Conservation (phyloP, 1,284 basidiomycete genomes). For the Ustilago tritici region DNA sequence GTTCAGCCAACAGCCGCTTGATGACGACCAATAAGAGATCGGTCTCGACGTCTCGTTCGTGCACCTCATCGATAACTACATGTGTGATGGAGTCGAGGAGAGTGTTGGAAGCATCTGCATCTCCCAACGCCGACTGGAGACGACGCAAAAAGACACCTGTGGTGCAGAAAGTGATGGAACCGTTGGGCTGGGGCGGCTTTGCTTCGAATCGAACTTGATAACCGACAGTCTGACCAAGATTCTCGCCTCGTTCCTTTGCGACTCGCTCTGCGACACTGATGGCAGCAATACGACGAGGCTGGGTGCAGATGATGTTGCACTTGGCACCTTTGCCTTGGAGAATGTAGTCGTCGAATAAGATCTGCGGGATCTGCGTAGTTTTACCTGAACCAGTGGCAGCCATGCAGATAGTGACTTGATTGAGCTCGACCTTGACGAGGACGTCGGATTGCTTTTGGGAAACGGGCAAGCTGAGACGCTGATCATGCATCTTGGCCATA, state of each 20-base stretch:
- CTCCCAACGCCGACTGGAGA: slow-evolving; percentile 81
- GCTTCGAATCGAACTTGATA: slow-evolving; percentile 94
- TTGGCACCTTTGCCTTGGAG: slow-evolving; percentile 81
- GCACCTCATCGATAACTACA: slow-evolving; percentile 93
- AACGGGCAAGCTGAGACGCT: slow-evolving; percentile 80
- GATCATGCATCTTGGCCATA: slow-evolving; percentile 78
- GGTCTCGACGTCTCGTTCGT: slow-evolving; percentile 94
- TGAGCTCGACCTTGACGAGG: slow-evolving; percentile 77
- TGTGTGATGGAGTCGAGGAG: slow-evolving; percentile 87
- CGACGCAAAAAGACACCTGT: slow-evolving; percentile 90
- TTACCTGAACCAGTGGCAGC: slow-evolving; percentile 96
- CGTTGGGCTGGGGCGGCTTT: slow-evolving; percentile 83
- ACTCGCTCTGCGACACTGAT: slow-evolving; percentile 93
- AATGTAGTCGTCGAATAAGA: slow-evolving; percentile 88
- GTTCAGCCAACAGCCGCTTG: slow-evolving; percentile 83
- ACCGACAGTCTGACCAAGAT: slow-evolving; percentile 80
- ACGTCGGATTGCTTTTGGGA: slow-evolving; percentile 62
- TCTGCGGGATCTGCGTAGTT: slow-evolving; percentile 93
- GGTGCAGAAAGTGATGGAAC: slow-evolving; percentile 90
- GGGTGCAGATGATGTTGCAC: slow-evolving; percentile 94
- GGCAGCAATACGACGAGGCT: slow-evolving; percentile 90
- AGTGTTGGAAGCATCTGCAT: slow-evolving; percentile 48
- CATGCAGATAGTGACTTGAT: slow-evolving; percentile 93
- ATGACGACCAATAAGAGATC: slow-evolving; percentile 91
- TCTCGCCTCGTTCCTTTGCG: slow-evolving; percentile 86